phyloP scores from a whole-genome alignment of 169 alveolate genomes.

The Plasmodium fragile region DNA sequence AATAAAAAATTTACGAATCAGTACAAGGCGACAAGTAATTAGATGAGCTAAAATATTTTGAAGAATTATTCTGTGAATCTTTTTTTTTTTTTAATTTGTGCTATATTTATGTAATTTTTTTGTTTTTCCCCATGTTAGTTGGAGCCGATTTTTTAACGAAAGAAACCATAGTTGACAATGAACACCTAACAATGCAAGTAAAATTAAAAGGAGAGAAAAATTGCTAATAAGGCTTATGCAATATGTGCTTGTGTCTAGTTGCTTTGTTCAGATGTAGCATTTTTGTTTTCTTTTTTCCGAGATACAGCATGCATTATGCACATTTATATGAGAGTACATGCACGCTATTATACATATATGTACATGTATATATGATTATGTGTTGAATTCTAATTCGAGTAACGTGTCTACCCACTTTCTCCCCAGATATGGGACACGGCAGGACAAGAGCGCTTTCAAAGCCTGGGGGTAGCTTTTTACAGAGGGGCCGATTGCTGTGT shows the following conservation, averaged over 20 bases:
- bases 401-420: not conserved
- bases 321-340: not conserved
- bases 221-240: not conserved
- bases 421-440: slow-evolving; percentile 97
- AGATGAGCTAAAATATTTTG: not conserved
- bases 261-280: not conserved
- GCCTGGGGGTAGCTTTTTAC: slow-evolving; percentile 98
- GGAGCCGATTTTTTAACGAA: slow-evolving; percentile 99
- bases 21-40: slow-evolving; percentile 96
- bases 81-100: not conserved
- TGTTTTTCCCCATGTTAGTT: slow-evolving; percentile 77
- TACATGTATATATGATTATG: not conserved
- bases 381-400: not conserved
- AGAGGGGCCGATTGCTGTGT: slow-evolving; percentile 99
- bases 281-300: not conserved
- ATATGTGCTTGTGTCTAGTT: not conserved
- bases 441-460: slow-evolving; percentile 98
- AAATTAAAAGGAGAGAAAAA: slow-evolving; percentile 15
- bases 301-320: not conserved
- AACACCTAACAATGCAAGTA: slow-evolving; percentile 96
- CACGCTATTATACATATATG: not conserved
- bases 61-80: not conserved
- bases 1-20: slow-evolving; percentile 96
- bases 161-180: slow-evolving; percentile 96
- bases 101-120: slow-evolving; percentile 7